A percentile compares a stretch with the other conserved stretches of the same genome.
Conservation (phyloP, 116 monocot species). For the Dioscorea cayenensis region DNA sequence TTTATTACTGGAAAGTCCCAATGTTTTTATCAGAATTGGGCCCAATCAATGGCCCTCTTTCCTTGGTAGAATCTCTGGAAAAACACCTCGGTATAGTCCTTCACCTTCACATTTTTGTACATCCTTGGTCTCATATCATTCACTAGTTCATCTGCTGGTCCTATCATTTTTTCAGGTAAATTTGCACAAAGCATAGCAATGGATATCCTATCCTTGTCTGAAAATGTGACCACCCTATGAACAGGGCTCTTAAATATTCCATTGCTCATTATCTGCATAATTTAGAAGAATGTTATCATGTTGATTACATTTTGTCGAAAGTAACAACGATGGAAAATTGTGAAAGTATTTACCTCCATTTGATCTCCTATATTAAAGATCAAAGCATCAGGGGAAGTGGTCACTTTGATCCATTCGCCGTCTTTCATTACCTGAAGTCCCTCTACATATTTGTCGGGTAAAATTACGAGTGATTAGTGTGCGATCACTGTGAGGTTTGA, state of each 20-base stretch:
- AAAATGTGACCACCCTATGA: constrained; percentile 36
- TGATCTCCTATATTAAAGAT: constrained; percentile 50
- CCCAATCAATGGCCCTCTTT: constrained; percentile 17
- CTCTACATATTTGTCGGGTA: constrained; percentile 35
- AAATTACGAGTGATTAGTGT: constrained; percentile 18
- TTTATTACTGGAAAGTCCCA: too few relatives aligned
- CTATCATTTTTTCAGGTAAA: constrained; percentile 24
- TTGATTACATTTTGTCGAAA: not conserved
- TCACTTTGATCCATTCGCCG: constrained; percentile 43
- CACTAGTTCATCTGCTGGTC: constrained; percentile 18
- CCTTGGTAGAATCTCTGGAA: constrained; percentile 16
- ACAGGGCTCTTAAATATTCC: constrained; percentile 38
- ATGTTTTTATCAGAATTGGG: constrained; percentile 9
- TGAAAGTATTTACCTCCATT: constrained; percentile 36
- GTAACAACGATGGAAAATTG: not conserved
- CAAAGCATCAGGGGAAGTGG: constrained; percentile 32
- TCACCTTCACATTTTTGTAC: constrained; percentile 23
- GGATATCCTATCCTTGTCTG: constrained; percentile 34
- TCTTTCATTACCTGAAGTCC: constrained; percentile 55
- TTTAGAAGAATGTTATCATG: not conserved
- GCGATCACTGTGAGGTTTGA: constrained; percentile 58
- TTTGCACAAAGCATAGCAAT: constrained; percentile 26
- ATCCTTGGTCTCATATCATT: constrained; percentile 26
- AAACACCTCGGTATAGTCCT: constrained; percentile 21
- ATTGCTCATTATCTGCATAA: constrained; percentile 49